These are phyloP conservation scores for Clathrospora elynae DNA, from an alignment of 2,329 filamentous ascomycete genomes.

Conservation along the genomic window DNA sequence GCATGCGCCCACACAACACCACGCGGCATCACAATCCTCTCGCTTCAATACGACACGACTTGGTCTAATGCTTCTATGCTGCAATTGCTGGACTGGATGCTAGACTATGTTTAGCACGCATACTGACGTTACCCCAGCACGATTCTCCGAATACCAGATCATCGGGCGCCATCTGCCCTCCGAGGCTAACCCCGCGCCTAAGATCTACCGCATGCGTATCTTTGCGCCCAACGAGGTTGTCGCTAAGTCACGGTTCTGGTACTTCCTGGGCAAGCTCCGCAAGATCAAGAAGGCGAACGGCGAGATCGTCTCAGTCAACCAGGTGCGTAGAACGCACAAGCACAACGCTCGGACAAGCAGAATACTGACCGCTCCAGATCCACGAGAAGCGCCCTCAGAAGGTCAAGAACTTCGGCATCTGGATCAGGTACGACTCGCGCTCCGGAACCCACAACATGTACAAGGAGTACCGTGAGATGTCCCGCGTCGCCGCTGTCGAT, in stretches of 20 bases:
- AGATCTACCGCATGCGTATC: conserved; percentile 99
- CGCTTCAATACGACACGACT: conserved; percentile 1
- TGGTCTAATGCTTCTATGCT: conserved; percentile 11
- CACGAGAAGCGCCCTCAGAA: conserved; percentile 98
- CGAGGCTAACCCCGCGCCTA: conserved; percentile 94
- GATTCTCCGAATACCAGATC: conserved; percentile 99
- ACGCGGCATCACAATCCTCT: not conserved
- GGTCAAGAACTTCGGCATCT: conserved; percentile 99
- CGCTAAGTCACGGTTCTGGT: conserved; percentile 99
- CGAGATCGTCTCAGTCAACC: conserved; percentile 97
- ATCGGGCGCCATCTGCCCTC: conserved; percentile 99
- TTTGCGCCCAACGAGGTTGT: conserved; percentile 98
- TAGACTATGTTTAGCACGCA: conserved; percentile 10
- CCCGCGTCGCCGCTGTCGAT: conserved; percentile 92
- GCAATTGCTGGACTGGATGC: conserved; percentile 38
- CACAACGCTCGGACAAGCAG: not conserved
- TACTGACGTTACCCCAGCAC: conserved; percentile 68
- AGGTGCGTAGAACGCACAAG: conserved; percentile 64
- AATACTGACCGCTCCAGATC: conserved; percentile 65
- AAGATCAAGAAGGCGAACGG: conserved; percentile 99
- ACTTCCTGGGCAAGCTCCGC: conserved; percentile 98
- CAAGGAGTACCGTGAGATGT: conserved; percentile 99
- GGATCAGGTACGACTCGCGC: conserved; percentile 99
- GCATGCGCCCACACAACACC: conserved; percentile 4
- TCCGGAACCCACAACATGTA: conserved; percentile 99